Evolutionary conservation across 202 grass and related monocot genomes (phyloP).

Genomic region (Tripidium arundinaceum): DNA sequence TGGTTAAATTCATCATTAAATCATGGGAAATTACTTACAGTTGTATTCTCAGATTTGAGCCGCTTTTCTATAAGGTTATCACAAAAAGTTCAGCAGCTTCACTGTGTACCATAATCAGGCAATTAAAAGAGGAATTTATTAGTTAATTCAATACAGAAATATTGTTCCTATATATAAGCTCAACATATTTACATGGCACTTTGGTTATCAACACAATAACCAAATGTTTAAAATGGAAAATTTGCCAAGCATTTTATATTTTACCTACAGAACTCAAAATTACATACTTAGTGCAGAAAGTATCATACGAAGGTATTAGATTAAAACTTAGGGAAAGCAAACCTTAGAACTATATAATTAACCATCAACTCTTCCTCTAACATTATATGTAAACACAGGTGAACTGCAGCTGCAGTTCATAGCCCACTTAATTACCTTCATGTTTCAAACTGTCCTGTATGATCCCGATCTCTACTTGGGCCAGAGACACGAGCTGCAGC

Average conservation of each 20-base stretch:
- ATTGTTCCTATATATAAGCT: constrained; percentile 6
- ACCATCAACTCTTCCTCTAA: constrained; percentile 92
- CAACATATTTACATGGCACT: not conserved
- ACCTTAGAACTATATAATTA: constrained; percentile 94
- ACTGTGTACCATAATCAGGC: constrained; percentile 43
- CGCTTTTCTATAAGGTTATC: constrained; percentile 88
- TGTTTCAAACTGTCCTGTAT: too few species aligned
- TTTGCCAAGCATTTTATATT: not conserved
- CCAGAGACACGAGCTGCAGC: too few species aligned
- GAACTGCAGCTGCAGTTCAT: too few species aligned
- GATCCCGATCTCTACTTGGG: too few species aligned
- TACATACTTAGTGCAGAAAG: not conserved
- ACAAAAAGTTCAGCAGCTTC: constrained; percentile 84
- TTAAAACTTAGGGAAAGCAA: constrained; percentile 33
- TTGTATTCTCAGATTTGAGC: constrained; percentile 85
- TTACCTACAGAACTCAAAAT: constrained; percentile 30
- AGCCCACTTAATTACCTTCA: too few species aligned
- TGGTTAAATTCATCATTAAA: constrained; percentile 4
- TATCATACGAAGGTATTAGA: constrained; percentile 26
- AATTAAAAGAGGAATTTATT: constrained; percentile 22
- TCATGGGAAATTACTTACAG: constrained; percentile 57
- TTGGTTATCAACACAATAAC: constrained; percentile 1
- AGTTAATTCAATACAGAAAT: constrained; percentile 22
- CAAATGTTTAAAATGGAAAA: not conserved
- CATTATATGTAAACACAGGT: constrained; percentile 92